phyloP scores from a whole-genome alignment of 1,284 basidiomycete species.

The Omphalotus olearius region DNA sequence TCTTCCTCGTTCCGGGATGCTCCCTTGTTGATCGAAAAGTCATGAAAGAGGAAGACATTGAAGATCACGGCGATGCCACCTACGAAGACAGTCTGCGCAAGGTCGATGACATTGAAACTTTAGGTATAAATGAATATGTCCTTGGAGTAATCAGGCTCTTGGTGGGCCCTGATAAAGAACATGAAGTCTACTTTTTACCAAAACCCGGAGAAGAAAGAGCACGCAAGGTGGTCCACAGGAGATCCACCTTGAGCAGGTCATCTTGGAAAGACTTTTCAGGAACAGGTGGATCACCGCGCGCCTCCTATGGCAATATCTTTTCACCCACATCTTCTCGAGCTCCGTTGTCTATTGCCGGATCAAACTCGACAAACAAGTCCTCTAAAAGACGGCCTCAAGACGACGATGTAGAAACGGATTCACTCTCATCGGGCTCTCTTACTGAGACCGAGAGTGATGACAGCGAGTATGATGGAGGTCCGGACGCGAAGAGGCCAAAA shows the following conservation, averaged over 20 bases:
- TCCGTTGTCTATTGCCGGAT: slow-evolving; percentile 25
- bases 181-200: slow-evolving; percentile 61
- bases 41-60: slow-evolving; percentile 54
- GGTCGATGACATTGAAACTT: slow-evolving; percentile 43
- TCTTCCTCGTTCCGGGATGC: slow-evolving; percentile 64
- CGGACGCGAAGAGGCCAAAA: neutral
- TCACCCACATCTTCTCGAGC: slow-evolving; percentile 25
- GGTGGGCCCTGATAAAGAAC: slow-evolving; percentile 57
- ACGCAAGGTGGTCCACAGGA: slow-evolving; percentile 21
- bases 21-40: slow-evolving; percentile 51
- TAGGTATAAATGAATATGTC: slow-evolving; percentile 48
- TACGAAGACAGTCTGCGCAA: slow-evolving; percentile 43
- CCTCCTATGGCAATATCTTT: slow-evolving; percentile 19
- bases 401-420: slow-evolving; percentile 16
- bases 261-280: slow-evolving; percentile 13
- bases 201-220: slow-evolving; percentile 32
- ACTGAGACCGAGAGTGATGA: slow-evolving; percentile 23
- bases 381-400: slow-evolving; percentile 17
- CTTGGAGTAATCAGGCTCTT: slow-evolving; percentile 52
- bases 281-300: slow-evolving; percentile 21
- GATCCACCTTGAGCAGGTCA: slow-evolving; percentile 18
- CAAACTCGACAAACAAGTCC: slow-evolving; percentile 24
- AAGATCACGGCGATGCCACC: slow-evolving; percentile 53
- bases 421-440: slow-evolving; percentile 22
- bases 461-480: neutral